Evolutionary conservation across 108 stramenopile genomes (phyloP).

Genomic region (Nannochloropsis salina): DNA sequence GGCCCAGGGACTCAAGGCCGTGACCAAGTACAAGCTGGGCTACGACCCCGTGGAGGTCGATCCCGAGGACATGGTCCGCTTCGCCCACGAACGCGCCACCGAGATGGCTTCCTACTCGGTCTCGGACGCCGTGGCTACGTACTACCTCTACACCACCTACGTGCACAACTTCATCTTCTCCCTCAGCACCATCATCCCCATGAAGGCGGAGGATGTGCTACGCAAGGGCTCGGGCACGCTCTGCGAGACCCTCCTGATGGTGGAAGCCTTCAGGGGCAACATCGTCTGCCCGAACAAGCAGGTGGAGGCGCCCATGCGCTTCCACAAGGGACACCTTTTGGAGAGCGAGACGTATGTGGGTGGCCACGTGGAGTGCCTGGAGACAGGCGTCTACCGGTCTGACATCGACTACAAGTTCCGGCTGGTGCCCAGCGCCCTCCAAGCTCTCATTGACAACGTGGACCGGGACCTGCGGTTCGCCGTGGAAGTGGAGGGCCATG

Average conservation of each 20-base stretch:
- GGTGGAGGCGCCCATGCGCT: slow-evolving; percentile 71
- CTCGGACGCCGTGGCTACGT: slow-evolving; percentile 97
- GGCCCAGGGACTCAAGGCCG: slow-evolving; percentile 93
- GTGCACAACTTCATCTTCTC: slow-evolving; percentile 98
- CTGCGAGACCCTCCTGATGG: slow-evolving; percentile 94
- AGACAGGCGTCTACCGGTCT: slow-evolving; percentile 95
- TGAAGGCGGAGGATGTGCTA: slow-evolving; percentile 94
- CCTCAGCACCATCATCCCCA: slow-evolving; percentile 97
- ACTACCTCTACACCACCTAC: slow-evolving; percentile 94
- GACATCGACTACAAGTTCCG: slow-evolving; percentile 89
- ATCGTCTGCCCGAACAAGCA: slow-evolving; percentile 98
- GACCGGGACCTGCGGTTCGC: slow-evolving; percentile 93
- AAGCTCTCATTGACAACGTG: slow-evolving; percentile 88
- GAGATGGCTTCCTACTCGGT: slow-evolving; percentile 98
- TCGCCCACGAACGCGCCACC: slow-evolving; percentile 76
- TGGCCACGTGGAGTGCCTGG: slow-evolving; percentile 96
- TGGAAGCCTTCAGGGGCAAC: slow-evolving; percentile 79
- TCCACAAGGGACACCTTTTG: slow-evolving; percentile 85
- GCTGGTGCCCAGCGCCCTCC: slow-evolving; percentile 83
- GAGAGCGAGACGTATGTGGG: slow-evolving; percentile 97
- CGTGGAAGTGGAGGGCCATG: slow-evolving; percentile 89
- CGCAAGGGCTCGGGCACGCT: slow-evolving; percentile 79
- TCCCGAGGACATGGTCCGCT: slow-evolving; percentile 96
- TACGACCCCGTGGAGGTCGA: slow-evolving; percentile 96
- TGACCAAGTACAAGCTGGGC: slow-evolving; percentile 95